Evolutionary conservation across 2,329 filamentous ascomycete genomes (phyloP), one percentile per base, ranked within the genome.

Genomic region (Colletotrichum viniferum): DNA sequence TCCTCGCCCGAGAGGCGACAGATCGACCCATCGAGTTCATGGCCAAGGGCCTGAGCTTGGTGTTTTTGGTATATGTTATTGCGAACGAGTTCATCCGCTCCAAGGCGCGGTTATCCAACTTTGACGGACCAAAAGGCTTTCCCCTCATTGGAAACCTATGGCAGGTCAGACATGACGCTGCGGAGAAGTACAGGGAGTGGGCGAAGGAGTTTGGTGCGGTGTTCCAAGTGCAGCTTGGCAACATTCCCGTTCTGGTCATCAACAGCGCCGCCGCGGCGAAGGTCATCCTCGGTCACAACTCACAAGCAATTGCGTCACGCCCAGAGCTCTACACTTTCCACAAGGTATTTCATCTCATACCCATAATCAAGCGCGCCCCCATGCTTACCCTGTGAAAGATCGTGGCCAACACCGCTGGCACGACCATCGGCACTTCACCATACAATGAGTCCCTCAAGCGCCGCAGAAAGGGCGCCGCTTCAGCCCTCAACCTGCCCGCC

Each of bases 381-480:
- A 32, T n/a, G 16, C 56, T 18, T 13, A 30, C n/a, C 16, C 3
- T 5, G 18, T 30, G 10, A 90, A 80, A 92, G 89, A 30, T 93
- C 89, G 73, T 75, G 16, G 73, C 73, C 4, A 82, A 79, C 34
- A 79, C 78, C 2, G 77, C 80, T 4, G 81, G 82, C 8, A 82
- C 81, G 1, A 82, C 80, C 16, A 93, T 94, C 69, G 92, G 92
- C 3, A 94, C 92, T 2, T 93, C 91, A 0, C 92, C 92, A 0
- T 94, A 92, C 91, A 91, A 93, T 77, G 92, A 93, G 68, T 92
- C 90, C 18, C 93, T 91, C 83, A 94, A 93, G 81, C 86, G 88
- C 13, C 86, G 92, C 8, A 87, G 92, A 55, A 94, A 93, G 85
- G 91, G 92, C 4, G 92, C 92, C 1, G 92, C 92, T 0, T 93